Conservation (phyloP, 2,329 filamentous ascomycete genomes). For the Aspergillus ruber region DNA sequence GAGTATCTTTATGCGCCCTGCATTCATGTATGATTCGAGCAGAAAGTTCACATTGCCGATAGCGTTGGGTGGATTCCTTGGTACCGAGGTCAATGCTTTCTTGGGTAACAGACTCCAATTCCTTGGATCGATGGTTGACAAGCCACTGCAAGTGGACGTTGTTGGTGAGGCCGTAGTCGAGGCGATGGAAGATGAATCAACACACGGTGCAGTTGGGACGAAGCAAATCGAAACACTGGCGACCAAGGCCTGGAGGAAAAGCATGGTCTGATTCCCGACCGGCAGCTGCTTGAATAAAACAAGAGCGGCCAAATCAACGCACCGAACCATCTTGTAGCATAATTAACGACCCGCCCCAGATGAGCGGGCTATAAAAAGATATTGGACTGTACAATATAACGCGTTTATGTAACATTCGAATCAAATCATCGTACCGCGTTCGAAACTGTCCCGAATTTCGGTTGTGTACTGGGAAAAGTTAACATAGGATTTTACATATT, state of each 20-base stretch:
- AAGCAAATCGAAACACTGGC: conserved; percentile 75
- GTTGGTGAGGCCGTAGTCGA: conserved; percentile 89
- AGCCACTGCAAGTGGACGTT: conserved; percentile 78
- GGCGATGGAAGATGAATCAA: conserved; percentile 65
- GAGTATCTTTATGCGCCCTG: conserved; percentile 73
- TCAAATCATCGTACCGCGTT: conserved; percentile 92
- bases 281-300: conserved; percentile 22
- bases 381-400: conserved; percentile 13
- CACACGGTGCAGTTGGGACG: conserved; percentile 71
- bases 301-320: conserved; percentile 65
- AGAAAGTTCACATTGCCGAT: conserved; percentile 77
- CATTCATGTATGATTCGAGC: conserved; percentile 82
- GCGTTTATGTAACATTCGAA: conserved; percentile 10
- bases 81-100: conserved; percentile 67
- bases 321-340: background rate
- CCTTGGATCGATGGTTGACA: conserved; percentile 75
- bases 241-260: conserved; percentile 77
- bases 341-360: background rate
- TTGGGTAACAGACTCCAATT: conserved; percentile 71
- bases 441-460: conserved; percentile 95
- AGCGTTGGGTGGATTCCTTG: conserved; percentile 68
- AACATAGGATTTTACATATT: background rate
- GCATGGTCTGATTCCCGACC: conserved; percentile 62
- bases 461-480: conserved; percentile 63
- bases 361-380: conserved; percentile 13